Evolutionary conservation across 805 yeast species (phyloP).

Genomic region (Yamadazyma tumulicola): DNA sequence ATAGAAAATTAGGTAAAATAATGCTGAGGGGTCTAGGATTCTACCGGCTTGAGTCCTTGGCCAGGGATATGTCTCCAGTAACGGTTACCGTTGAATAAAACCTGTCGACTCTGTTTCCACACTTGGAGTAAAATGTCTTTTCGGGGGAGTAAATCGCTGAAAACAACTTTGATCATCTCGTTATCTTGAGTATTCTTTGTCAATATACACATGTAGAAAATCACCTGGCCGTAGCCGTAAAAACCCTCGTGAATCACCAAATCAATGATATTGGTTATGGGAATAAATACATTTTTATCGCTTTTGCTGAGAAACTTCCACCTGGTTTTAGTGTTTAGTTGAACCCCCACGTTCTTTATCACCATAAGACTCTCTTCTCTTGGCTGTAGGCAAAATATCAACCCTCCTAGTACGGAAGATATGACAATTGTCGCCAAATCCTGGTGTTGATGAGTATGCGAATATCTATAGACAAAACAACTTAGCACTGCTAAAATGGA

Average conservation of each 20-base stretch:
- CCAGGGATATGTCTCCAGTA: conserved; percentile 37
- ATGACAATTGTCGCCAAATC: too few species aligned
- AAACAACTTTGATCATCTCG: conserved; percentile 30
- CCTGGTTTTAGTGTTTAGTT: conserved; percentile 30
- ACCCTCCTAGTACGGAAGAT: not conserved
- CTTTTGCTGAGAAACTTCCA: conserved; percentile 18
- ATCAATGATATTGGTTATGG: conserved; percentile 56
- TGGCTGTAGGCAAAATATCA: conserved; percentile 15
- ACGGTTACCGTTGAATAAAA: conserved; percentile 31
- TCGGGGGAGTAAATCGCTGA: conserved; percentile 41
- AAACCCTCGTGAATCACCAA: conserved; percentile 76
- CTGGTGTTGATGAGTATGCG: too few species aligned
- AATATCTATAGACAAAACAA: too few species aligned
- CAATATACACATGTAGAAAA: conserved; percentile 60
- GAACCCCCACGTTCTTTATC: conserved; percentile 47
- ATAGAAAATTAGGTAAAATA: too few species aligned
- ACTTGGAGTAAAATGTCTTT: conserved; percentile 38
- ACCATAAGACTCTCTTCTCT: conserved; percentile 42
- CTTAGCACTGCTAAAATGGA: too few species aligned
- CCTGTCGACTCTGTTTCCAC: conserved; percentile 35
- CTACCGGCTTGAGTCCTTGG: conserved; percentile 26
- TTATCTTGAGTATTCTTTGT: conserved; percentile 30
- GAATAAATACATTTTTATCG: conserved; percentile 45
- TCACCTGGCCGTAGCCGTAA: conserved; percentile 58
- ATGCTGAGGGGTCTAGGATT: not conserved